A percentile compares a stretch with the other conserved stretches of the same genome.
Conservation (phyloP, 2,329 filamentous ascomycete genomes). For the Juglanconis oblonga region DNA sequence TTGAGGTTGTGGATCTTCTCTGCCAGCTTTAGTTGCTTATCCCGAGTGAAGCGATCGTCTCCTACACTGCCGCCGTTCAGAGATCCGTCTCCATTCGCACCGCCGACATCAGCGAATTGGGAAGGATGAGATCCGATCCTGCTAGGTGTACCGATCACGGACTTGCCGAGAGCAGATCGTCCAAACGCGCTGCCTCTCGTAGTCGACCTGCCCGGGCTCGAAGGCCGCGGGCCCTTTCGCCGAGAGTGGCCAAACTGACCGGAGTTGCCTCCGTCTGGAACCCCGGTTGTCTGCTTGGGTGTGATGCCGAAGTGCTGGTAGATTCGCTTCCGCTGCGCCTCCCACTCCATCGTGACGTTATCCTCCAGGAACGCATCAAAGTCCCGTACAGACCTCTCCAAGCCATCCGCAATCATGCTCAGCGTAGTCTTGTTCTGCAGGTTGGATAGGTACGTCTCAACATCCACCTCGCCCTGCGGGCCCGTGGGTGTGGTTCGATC, state of each 20-base stretch:
- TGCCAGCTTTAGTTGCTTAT: slow-evolving; percentile 80
- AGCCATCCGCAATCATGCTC: slow-evolving; percentile 86
- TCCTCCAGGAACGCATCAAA: slow-evolving; percentile 95
- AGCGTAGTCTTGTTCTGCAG: slow-evolving; percentile 88
- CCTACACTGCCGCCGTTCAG: slow-evolving; percentile 49
- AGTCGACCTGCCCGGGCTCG: slow-evolving; percentile 27
- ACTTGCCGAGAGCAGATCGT: slow-evolving; percentile 70
- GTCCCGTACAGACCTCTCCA: slow-evolving; percentile 83
- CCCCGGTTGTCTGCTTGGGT: slow-evolving; percentile 43
- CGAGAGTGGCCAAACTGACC: slow-evolving; percentile 60
- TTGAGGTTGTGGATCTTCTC: slow-evolving; percentile 80
- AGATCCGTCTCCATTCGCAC: slow-evolving; percentile 44
- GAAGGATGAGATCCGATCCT: slow-evolving; percentile 62
- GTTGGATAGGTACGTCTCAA: slow-evolving; percentile 78
- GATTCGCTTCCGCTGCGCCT: slow-evolving; percentile 85
- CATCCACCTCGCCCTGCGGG: slow-evolving; percentile 55
- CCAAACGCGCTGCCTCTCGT: slow-evolving; percentile 57
- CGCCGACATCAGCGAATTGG: slow-evolving; percentile 67
- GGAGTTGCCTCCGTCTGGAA: slow-evolving; percentile 38
- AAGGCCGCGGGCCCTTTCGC: slow-evolving; percentile 37
- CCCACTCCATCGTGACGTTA: slow-evolving; percentile 93
- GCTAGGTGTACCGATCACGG: slow-evolving; percentile 80
- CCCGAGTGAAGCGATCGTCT: slow-evolving; percentile 73
- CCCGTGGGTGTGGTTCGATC: slow-evolving; percentile 13
- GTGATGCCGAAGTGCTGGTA: slow-evolving; percentile 95